phyloP scores from a whole-genome alignment of 129 eudicot species.

The Solidago caesia region DNA sequence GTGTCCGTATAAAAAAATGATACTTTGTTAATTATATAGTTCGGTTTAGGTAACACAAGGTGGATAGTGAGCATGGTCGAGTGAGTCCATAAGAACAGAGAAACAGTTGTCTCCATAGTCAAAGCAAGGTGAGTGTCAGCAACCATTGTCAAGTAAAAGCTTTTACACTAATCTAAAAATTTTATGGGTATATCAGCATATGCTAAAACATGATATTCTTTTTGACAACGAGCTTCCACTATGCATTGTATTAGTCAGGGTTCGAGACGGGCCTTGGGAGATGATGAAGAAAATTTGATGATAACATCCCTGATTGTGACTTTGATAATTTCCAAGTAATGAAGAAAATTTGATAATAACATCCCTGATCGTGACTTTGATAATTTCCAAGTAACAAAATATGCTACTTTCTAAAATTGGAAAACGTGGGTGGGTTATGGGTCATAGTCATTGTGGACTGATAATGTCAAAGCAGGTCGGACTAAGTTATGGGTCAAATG shows the following conservation, averaged over 20 bases:
- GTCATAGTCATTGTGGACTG: no score
- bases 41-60: slow-evolving; percentile 73
- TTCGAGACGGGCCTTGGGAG: slow-evolving; percentile 99
- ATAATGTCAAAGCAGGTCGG: no score
- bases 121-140: slow-evolving; percentile 66
- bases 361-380: slow-evolving; percentile 91
- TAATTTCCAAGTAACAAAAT: slow-evolving; percentile 75
- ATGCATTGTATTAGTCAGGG: slow-evolving; percentile 86
- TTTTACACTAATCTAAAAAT: not conserved
- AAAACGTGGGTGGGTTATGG: not conserved
- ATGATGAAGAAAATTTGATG: slow-evolving; percentile 95
- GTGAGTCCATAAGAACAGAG: slow-evolving; percentile 87
- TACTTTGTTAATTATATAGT: slow-evolving; percentile 10
- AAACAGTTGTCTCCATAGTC: slow-evolving; percentile 86
- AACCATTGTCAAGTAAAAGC: slow-evolving; percentile 6
- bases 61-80: slow-evolving; percentile 67
- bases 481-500: not conserved
- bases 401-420: slow-evolving; percentile 11
- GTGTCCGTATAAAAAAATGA: not conserved
- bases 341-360: slow-evolving; percentile 21
- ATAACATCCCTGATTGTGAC: not conserved
- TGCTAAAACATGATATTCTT: not conserved
- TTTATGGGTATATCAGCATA: not conserved
- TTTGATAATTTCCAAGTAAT: no score
- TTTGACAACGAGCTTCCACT: slow-evolving; percentile 82